phyloP scores from a whole-genome alignment of 2,329 filamentous ascomycete genomes.

The Ophiosphaerella korrae region DNA sequence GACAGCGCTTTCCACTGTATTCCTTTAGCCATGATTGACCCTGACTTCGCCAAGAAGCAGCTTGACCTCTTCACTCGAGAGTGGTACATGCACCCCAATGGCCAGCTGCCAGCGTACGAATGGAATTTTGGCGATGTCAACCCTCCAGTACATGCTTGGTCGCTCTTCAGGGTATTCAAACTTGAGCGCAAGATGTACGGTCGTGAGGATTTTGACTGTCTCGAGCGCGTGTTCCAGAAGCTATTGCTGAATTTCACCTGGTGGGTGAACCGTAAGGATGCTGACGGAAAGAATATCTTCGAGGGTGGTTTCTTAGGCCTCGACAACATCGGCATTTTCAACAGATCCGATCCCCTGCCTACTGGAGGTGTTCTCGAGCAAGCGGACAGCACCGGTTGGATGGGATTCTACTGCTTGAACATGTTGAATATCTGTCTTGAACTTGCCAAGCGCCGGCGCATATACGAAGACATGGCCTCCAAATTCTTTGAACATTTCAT shows the following conservation, averaged over 20 bases:
- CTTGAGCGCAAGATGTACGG: conserved; percentile 98
- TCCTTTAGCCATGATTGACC: conserved; percentile 93
- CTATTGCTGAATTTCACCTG: conserved; percentile 95
- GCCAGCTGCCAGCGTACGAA: conserved; percentile 89
- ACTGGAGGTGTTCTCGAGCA: conserved; percentile 94
- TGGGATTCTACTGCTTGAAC: conserved; percentile 95
- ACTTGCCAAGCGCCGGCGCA: conserved; percentile 90
- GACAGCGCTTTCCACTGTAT: conserved; percentile 98
- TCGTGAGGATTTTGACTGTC: conserved; percentile 89
- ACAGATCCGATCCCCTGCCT: conserved; percentile 90
- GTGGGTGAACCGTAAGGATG: conserved; percentile 98
- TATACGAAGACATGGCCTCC: conserved; percentile 94
- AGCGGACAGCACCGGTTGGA: conserved; percentile 97
- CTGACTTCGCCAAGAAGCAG: conserved; percentile 97
- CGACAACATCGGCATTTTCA: conserved; percentile 97
- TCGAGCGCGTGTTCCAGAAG: conserved; percentile 96
- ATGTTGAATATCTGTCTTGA: conserved; percentile 98
- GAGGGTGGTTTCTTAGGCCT: conserved; percentile 94
- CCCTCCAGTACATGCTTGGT: conserved; percentile 94
- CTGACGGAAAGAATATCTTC: conserved; percentile 94
- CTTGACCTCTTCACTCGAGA: conserved; percentile 93
- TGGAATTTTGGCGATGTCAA: conserved; percentile 99
- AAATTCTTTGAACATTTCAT: conserved; percentile 99
- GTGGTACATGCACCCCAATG: conserved; percentile 99
- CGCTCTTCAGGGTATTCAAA: conserved; percentile 94